These are phyloP conservation scores for Picea abies DNA, from an alignment of 83 land plant genomes.

Conservation along the genomic window DNA sequence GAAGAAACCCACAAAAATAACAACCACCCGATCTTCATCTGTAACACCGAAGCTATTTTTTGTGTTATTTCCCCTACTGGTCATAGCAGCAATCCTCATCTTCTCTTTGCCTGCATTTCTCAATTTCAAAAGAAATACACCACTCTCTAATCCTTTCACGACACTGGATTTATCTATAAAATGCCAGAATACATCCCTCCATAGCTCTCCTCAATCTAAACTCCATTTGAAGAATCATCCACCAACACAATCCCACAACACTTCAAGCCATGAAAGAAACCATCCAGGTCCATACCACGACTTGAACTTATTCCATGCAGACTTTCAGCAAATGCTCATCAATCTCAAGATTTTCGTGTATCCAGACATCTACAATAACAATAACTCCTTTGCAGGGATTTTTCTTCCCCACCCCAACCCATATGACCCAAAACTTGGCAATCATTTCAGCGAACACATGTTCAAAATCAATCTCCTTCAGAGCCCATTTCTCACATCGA, in stretches of 20 bases:
- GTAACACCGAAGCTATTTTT: background rate
- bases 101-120: background rate
- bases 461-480: slow-evolving; percentile 45
- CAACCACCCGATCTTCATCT: background rate
- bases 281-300: slow-evolving; percentile 32
- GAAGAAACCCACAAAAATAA: background rate
- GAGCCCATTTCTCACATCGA: slow-evolving; percentile 39
- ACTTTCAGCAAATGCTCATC: slow-evolving; percentile 38
- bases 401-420: slow-evolving; percentile 44
- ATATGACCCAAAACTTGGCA: slow-evolving; percentile 39
- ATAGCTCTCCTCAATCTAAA: background rate
- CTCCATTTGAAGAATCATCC: background rate
- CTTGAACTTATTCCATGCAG: slow-evolving; percentile 38
- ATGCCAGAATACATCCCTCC: background rate
- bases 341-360: slow-evolving; percentile 44
- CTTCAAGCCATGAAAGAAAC: background rate
- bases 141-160: background rate
- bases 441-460: slow-evolving; percentile 64
- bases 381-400: slow-evolving; percentile 17
- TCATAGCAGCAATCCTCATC: background rate
- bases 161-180: background rate
- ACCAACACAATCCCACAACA: background rate
- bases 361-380: slow-evolving; percentile 29
- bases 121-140: background rate
- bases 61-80: background rate